Base-by-base conservation (phyloP, 305 asterid species). In the Petunia hybrid region DNA sequence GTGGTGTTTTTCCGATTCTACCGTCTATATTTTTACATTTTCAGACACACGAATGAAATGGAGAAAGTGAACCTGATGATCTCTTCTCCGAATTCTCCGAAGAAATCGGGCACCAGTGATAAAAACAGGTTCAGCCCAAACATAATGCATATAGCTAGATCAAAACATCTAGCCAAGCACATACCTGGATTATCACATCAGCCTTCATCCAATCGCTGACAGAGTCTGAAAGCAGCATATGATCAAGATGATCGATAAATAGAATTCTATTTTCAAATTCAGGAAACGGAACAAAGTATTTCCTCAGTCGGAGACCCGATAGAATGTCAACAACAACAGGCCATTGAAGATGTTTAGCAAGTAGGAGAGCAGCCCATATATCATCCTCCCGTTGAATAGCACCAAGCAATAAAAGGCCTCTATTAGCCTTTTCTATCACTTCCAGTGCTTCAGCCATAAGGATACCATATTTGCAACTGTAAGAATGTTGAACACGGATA, bases 111-210 rank as follows among this genome's bases (percentile, higher is more conserved):
- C 51, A 7, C 63, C 78, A 36, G 38, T 73, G 78, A 73, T 56
- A 1, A 42, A 71, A 71, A 71, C 61, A 46, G 43, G 61, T 71
- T 71, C 61, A 71, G 10, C 43, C 60, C 42, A 71, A 71, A 71
- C 79, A 74, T 40, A 80, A 46, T 6, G 67, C 31, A 42, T 51
- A 22, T 39, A 80, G 59, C 40, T 71, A 45, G 67, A 66, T 74
- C 79, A 55, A 61, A 55, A 42, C 36, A 53, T 1, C 79, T 38
- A 74, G 35, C 42, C 59, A 80, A 53, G 48, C 45, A 75, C 9
- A 77, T 88, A 94, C 99, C 99, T 97, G 99, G 82, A 97, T 78
- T 75, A 97, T 85, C 43, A 97, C 98, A 86, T 97, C 99, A 71
- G 97, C 92, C 82, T 83, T 78, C 92, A 94, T 90, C 97, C 91